Conservation (phyloP, 1,139 yeast species). For the Geotrichum histeridarum region DNA sequence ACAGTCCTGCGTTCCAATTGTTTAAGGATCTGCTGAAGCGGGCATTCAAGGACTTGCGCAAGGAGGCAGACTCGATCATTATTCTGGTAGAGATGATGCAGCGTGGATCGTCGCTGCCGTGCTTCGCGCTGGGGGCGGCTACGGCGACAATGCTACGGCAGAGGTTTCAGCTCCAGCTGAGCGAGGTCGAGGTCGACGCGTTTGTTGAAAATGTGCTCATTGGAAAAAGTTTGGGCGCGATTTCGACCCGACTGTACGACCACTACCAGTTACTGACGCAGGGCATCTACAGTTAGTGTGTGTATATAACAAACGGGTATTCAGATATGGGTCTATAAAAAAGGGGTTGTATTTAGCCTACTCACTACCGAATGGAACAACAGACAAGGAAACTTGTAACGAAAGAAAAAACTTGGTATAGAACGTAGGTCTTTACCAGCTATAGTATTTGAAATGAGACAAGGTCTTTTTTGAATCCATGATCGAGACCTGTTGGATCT, state of each 20-base stretch:
- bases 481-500: no score
- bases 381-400: no score
- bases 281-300: conserved; percentile 64
- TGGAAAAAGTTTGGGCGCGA: conserved; percentile 77
- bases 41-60: conserved; percentile 68
- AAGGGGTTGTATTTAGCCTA: no score
- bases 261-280: conserved; percentile 92
- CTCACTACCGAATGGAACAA: no score
- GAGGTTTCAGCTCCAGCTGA: conserved; percentile 69
- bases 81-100: conserved; percentile 90
- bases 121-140: conserved; percentile 81
- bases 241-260: conserved; percentile 79
- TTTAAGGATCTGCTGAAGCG: conserved; percentile 61
- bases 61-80: conserved; percentile 65
- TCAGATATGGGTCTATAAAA: background rate
- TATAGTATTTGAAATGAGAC: no score
- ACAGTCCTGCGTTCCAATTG: conserved; percentile 53
- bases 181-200: conserved; percentile 65
- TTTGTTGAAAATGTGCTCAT: conserved; percentile 74
- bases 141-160: conserved; percentile 75
- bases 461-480: no score
- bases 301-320: no score
- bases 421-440: no score
- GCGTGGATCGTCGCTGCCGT: conserved; percentile 81
- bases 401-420: no score